Evolutionary conservation across 306 rosid species (phyloP), one percentile per base, ranked within the genome.

Genomic region (Cucumis melo): DNA sequence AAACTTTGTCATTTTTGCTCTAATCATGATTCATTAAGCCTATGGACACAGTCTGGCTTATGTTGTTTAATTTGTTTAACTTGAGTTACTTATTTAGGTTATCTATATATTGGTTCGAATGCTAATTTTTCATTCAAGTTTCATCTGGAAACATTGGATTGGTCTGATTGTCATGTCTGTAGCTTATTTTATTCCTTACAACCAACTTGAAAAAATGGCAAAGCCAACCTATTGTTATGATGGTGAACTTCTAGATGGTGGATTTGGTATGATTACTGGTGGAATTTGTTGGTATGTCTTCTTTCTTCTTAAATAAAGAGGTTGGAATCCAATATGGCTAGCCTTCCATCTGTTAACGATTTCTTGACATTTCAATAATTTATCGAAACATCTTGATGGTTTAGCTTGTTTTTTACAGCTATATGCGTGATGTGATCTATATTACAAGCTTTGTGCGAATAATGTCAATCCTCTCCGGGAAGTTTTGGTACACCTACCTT

Each of bases 241-340:
- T 85, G 98, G 97, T 76, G 97, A 93, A 58, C 98, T 93, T 73
- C 71, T 91, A n/a, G 97, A 93, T 78, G 98, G 98, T 7, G 98
- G 98, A 16, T 93, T 91, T 85, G 97, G 91, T 87, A 91, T 89
- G 98, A 80, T 78, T 39, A 91, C 96, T 0, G 92, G 93, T 85
- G 97, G 98, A 58, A 81, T 93, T 80, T 93, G 98, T 77, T 96
- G 97, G 97, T 93, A 84, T 58, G 91, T 75, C 66, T 23, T 67
- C 48, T 16, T 61, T 73, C 61, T 73, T 73, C 77, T 73, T 78
- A 51, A 27, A 27, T 1, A 27, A 27, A 27, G 32, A 27, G 32
- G 32, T 27, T 27, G 32, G 32, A 27, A 27, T 27, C 32, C 32
- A 27, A 27, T 27, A 27, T 27, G 32, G 2, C 32, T 2, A 27